phyloP scores from a whole-genome alignment of 2,329 filamentous ascomycete species.

The Diplocarpon mali region DNA sequence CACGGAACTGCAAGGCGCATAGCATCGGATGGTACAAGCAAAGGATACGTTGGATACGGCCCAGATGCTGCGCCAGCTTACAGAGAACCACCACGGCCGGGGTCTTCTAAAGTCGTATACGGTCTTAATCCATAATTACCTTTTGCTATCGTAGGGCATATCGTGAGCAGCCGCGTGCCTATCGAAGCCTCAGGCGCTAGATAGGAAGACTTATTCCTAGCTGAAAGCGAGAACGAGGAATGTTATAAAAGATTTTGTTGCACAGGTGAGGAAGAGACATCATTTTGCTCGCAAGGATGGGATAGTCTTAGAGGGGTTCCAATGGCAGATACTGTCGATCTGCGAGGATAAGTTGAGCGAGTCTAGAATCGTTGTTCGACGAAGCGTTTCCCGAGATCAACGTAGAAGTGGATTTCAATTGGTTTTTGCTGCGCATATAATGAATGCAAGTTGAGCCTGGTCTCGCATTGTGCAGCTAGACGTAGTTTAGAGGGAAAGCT shows the following conservation, averaged over 20 bases:
- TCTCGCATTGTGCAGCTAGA: too few species aligned
- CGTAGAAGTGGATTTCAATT: too few species aligned
- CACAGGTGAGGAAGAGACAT: background rate
- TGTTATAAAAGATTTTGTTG: background rate
- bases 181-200: background rate
- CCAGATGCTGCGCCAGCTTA: background rate
- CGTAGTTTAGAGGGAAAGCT: too few species aligned
- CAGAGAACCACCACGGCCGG: background rate
- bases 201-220: background rate
- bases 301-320: background rate
- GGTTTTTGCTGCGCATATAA: too few species aligned
- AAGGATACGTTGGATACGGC: background rate
- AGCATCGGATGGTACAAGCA: background rate
- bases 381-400: too few species aligned
- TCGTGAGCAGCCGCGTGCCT: background rate
- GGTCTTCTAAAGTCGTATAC: background rate
- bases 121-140: too few species aligned
- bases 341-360: background rate
- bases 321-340: background rate
- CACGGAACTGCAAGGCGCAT: background rate
- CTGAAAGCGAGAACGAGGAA: background rate
- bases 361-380: too few species aligned
- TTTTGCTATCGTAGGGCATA: too few species aligned
- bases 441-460: too few species aligned
- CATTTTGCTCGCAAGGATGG: background rate